Conservation (phyloP, 257 asterid genomes). For the Solanum appendiculatum region DNA sequence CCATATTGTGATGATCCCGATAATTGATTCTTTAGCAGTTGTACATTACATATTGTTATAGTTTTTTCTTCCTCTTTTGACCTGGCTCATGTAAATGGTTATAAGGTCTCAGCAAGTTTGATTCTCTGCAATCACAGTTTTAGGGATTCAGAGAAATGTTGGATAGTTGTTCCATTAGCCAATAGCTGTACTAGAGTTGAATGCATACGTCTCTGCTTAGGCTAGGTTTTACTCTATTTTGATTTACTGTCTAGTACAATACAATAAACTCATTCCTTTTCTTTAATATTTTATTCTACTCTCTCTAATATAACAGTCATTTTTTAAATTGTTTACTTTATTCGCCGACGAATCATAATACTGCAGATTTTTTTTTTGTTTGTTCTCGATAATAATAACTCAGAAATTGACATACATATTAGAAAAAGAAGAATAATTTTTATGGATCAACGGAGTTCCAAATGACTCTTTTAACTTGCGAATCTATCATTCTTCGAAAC, state of each 20-base stretch:
- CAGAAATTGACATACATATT: too few species aligned
- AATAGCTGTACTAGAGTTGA: constrained; percentile 2
- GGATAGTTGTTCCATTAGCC: constrained; percentile 10
- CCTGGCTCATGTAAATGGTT: constrained; percentile 24
- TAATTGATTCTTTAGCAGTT: constrained; percentile 11
- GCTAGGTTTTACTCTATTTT: not conserved
- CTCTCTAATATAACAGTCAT: not conserved
- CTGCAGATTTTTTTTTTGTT: too few species aligned
- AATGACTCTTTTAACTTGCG: not conserved
- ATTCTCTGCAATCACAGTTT: constrained; percentile 56
- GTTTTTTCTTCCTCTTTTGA: not conserved
- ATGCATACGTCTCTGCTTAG: not conserved
- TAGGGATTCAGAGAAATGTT: constrained; percentile 46
- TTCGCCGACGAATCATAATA: too few species aligned
- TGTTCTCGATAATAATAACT: too few species aligned
- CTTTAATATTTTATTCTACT: not conserved
- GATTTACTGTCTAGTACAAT: not conserved
- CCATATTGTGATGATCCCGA: constrained; percentile 42
- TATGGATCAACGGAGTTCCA: not conserved
- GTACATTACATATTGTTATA: constrained; percentile 23
- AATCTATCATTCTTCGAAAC: not conserved
- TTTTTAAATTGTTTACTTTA: too few species aligned
- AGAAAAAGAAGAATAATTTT: too few species aligned
- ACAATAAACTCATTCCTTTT: not conserved
- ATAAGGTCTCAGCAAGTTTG: constrained; percentile 8